Evolutionary conservation across 805 yeast genomes (phyloP), one percentile per base, ranked within the genome.

Genomic region (Candida jianshihensis): DNA sequence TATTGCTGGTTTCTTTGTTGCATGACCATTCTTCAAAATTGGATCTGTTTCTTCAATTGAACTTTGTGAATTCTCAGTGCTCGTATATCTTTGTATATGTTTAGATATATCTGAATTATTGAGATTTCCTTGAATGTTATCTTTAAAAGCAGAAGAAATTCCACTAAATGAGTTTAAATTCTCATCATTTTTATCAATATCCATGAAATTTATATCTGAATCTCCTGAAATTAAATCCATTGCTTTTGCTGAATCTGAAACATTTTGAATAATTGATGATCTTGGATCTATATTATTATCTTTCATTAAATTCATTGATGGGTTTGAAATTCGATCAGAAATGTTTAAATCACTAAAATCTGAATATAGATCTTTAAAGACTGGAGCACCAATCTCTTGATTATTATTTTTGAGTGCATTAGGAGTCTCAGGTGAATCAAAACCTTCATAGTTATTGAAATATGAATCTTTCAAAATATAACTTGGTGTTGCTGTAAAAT

Each of bases 1-100:
- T 36, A 71, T 56, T 12, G 54, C 47, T 3, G 69, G 67, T 36
- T 58, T 53, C n/a, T 33, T 37, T 19, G 48, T 37, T 14, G 33
- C 25, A 24, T 12, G 10, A 11, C 14, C 7, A 20, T 7, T 7
- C 10, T 20, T 20, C 10, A 10, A 20, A 20, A 20, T 32, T 29
- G 19, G 41, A 19, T 13, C 26, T 25, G 14, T 14, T 19, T 25
- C 30, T 14, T 11, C 22, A 20, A 7, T 20, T 20, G 22, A 20
- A 20, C 7, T 12, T 9, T 24, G 10, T 24, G 26, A 6, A 24
- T 24, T 24, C 13, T 9, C n/a, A n/a, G n/a, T n/a, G n/a, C n/a
- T n/a, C n/a, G n/a, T n/a, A n/a, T n/a, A n/a, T n/a, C n/a, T n/a
- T n/a, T n/a, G n/a, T n/a, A n/a, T n/a, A n/a, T n/a, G n/a, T n/a